A percentile compares a stretch with the other conserved stretches of the same genome.
phyloP scores from a whole-genome alignment of 768 basidiomycete genomes.

The Tephrocybe sp. region DNA sequence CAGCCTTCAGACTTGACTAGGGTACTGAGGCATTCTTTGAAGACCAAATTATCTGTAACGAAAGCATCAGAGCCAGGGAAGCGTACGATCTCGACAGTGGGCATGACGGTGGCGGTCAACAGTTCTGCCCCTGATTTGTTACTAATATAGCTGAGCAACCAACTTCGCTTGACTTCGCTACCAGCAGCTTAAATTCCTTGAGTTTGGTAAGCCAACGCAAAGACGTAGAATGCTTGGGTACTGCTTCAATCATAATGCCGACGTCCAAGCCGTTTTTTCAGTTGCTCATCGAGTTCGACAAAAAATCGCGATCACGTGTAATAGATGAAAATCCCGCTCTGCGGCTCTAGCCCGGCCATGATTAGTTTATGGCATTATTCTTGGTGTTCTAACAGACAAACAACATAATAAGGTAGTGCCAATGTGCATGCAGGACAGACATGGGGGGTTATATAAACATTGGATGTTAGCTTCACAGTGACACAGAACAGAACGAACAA shows the following conservation, averaged over 20 bases:
- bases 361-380: too few species aligned
- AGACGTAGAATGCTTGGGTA: too few species aligned
- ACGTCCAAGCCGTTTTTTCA: too few species aligned
- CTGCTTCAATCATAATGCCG: too few species aligned
- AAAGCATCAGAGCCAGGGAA: slow-evolving; percentile 14
- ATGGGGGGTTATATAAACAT: slow-evolving; percentile 21
- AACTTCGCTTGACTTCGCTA: neutral
- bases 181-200: too few species aligned
- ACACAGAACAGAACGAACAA: slow-evolving; percentile 9
- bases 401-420: slow-evolving; percentile 5
- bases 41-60: slow-evolving; percentile 2
- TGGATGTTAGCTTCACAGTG: slow-evolving; percentile 22
- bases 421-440: neutral
- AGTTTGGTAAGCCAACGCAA: too few species aligned
- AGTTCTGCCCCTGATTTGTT: too few species aligned
- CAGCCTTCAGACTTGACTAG: slow-evolving; percentile 11
- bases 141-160: slow-evolving; percentile 10
- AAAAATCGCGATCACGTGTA: neutral
- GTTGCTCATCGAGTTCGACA: neutral
- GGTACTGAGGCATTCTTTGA: slow-evolving; percentile 8
- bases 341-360: too few species aligned
- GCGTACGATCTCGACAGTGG: slow-evolving; percentile 11
- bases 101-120: too few species aligned
- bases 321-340: too few species aligned
- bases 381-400: slow-evolving; percentile 12